Conservation (phyloP, 2,329 filamentous ascomycete species). For the Alternaria gansuensis region DNA sequence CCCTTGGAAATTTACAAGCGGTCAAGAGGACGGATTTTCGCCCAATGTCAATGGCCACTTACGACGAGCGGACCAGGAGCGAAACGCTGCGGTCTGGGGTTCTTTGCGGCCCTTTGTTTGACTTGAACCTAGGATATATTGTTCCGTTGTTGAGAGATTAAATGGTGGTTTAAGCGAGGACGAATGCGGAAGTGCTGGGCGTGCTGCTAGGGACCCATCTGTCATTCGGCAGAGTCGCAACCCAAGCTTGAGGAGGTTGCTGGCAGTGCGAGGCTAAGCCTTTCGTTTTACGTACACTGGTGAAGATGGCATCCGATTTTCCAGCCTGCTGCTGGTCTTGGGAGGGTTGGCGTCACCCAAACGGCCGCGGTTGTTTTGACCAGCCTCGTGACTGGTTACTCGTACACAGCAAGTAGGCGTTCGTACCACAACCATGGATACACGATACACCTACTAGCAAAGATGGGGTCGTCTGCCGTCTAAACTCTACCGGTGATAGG, state of each 20-base stretch:
- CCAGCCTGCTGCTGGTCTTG: slow-evolving; percentile 20
- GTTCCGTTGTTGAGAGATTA: slow-evolving; percentile 24
- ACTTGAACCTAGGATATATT: slow-evolving; percentile 7
- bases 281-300: slow-evolving; percentile 35
- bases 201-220: slow-evolving; percentile 13
- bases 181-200: slow-evolving; percentile 6
- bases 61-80: slow-evolving; percentile 12
- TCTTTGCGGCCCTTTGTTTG: slow-evolving; percentile 12
- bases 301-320: slow-evolving; percentile 23
- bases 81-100: slow-evolving; percentile 2
- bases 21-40: slow-evolving; percentile 2
- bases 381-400: slow-evolving; percentile 11
- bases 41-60: slow-evolving; percentile 11
- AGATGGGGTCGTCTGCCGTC: slow-evolving; percentile 13
- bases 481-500: slow-evolving; percentile 5
- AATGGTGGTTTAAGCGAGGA: slow-evolving; percentile 11
- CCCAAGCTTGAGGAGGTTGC: slow-evolving; percentile 33
- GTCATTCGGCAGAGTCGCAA: slow-evolving; percentile 25
- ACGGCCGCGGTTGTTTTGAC: slow-evolving; percentile 19
- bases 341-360: slow-evolving; percentile 25
- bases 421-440: slow-evolving; percentile 9
- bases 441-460: background rate
- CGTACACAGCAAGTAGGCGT: slow-evolving; percentile 5
- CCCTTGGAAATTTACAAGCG: slow-evolving; percentile 13
- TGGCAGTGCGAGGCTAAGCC: slow-evolving; percentile 26